Evolutionary conservation across 2,329 filamentous ascomycete species (phyloP).

Genomic region (Aspergillus thermomutatus): DNA sequence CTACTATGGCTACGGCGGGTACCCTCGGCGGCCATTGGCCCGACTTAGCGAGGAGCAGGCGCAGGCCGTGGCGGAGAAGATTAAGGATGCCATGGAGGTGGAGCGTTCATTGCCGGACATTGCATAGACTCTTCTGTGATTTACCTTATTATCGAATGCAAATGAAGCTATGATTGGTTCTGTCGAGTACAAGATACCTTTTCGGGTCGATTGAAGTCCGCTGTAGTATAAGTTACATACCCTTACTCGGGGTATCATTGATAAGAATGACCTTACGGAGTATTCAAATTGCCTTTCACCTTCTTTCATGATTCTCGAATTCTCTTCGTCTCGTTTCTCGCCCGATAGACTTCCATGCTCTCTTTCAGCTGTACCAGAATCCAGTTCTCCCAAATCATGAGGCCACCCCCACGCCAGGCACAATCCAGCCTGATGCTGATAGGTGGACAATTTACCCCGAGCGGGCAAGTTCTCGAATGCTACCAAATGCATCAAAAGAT

Average conservation of each 20-base stretch:
- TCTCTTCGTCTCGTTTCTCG: neutral
- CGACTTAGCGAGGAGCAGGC: constrained; percentile 31
- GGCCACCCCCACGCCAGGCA: constrained; percentile 8
- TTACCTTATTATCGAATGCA: neutral
- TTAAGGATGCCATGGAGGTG: constrained; percentile 35
- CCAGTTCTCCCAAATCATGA: constrained; percentile 2
- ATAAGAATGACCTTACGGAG: neutral
- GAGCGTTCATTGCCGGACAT: constrained; percentile 35
- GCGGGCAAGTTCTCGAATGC: neutral
- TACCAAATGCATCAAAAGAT: neutral
- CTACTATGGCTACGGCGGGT: constrained; percentile 80
- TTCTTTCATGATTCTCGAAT: neutral
- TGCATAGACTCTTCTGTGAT: constrained; percentile 26
- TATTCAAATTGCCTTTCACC: no score
- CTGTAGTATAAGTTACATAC: neutral
- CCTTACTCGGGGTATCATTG: neutral
- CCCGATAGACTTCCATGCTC: neutral
- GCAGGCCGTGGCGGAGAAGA: constrained; percentile 30
- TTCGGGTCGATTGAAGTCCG: neutral
- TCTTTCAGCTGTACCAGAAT: neutral
- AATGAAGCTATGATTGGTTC: neutral
- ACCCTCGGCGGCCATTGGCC: constrained; percentile 62
- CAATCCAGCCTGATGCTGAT: constrained; percentile 8
- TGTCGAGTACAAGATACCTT: neutral
- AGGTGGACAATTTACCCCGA: constrained; percentile 21